Conservation (phyloP, 805 yeast genomes). For the Pichia cabralensis region DNA sequence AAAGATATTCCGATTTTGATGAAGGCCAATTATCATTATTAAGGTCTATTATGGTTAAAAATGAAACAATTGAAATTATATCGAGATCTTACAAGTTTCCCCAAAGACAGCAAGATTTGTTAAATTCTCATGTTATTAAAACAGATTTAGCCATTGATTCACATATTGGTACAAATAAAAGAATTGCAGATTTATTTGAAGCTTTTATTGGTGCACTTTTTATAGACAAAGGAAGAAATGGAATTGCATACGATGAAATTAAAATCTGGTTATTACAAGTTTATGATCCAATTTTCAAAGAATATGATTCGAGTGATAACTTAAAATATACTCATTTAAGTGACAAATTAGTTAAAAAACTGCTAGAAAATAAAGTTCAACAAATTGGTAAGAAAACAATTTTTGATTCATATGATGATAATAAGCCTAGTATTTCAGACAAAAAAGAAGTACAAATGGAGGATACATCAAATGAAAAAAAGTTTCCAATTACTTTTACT, state of each 20-base stretch:
- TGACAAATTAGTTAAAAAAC: not conserved
- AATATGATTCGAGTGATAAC: slow-evolving; percentile 1
- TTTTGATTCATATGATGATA: slow-evolving; percentile 3
- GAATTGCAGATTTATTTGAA: slow-evolving; percentile 84
- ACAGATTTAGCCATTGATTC: slow-evolving; percentile 6
- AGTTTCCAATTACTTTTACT: slow-evolving; percentile 9
- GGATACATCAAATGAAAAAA: no score
- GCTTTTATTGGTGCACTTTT: slow-evolving; percentile 86
- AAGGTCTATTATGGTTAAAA: slow-evolving; percentile 64
- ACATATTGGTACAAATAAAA: slow-evolving; percentile 44
- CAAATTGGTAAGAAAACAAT: not conserved
- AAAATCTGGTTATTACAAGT: slow-evolving; percentile 43
- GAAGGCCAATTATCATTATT: slow-evolving; percentile 76
- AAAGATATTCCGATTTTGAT: slow-evolving; percentile 53
- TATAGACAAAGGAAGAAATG: slow-evolving; percentile 31
- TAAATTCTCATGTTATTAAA: slow-evolving; percentile 24
- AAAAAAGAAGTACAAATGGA: not conserved
- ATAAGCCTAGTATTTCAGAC: not conserved
- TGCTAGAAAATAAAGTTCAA: not conserved
- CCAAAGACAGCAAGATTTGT: slow-evolving; percentile 31
- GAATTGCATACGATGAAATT: slow-evolving; percentile 26
- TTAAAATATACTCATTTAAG: slow-evolving; percentile 6
- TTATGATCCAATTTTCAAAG: slow-evolving; percentile 23
- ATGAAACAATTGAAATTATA: slow-evolving; percentile 62
- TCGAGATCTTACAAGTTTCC: slow-evolving; percentile 60